Evolutionary conservation across 2,329 filamentous ascomycete species (phyloP), one percentile per base, ranked within the genome.

Genomic region (Phoma herbarum): DNA sequence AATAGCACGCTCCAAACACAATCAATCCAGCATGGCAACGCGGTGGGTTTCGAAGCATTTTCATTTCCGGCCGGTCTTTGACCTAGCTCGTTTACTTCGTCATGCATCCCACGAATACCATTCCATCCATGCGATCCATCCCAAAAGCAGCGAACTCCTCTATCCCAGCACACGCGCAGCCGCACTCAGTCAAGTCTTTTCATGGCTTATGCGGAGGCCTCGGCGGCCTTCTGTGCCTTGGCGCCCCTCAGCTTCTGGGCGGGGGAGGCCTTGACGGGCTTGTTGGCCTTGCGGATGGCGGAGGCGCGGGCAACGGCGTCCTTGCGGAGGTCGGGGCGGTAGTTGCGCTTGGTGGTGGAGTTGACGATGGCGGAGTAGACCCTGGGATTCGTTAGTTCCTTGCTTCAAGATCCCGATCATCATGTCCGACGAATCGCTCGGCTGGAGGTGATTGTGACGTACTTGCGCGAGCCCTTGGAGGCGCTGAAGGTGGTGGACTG

Each of bases 331-430:
- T 84, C 82, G 43, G 77, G 66, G 63, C 82, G 91, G 90, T 98
- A 99, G 77, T 89, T 87, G 78, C 86, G 86, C 88, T 92, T 93
- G 80, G 92, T 90, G 73, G 89, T 88, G 79, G 85, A 84, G 84
- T 87, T 90, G 83, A 93, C 93, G 79, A 98, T 88, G 74, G 86
- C 86, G 84, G 90, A 91, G 89, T 93, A 98, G 83, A 90, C 90
- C 87, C 92, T 73, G 43, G 4, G 4, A 1, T 5, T 11, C 4
- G 22, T 43, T 35, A 43, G 49, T 11, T 1, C 39, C 14, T 20
- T 3, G 6, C 23, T 42, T 9, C 7, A 8, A 4, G 11, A 39
- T 11, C 5, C 5, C 26, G 9, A 28, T 28, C 5, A 9, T 9
- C 16, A 4, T 12, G 1, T 35, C 14, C 14, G 31, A 18, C 16